These are phyloP conservation scores for Diaporthe citri DNA, from an alignment of 2,329 filamentous ascomycete species.

Conservation along the genomic window DNA sequence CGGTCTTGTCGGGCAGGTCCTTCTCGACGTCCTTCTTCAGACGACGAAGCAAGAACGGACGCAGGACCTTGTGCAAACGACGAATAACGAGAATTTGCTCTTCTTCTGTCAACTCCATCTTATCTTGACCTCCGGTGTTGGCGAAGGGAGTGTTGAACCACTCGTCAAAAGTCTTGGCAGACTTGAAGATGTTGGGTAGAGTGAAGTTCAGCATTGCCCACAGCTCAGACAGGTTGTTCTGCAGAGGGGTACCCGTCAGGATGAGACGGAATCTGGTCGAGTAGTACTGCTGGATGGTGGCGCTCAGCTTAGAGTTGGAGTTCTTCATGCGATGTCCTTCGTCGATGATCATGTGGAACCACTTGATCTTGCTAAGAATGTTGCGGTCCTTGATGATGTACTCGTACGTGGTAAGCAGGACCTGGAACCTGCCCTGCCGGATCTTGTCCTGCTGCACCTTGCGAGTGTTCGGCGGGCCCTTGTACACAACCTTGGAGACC, in stretches of 20 bases:
- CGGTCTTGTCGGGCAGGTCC: conserved; percentile 97
- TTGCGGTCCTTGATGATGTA: conserved; percentile 99
- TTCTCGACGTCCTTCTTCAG: conserved; percentile 99
- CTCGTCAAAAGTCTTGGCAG: conserved; percentile 97
- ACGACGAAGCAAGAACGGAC: conserved; percentile 96
- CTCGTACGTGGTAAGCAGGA: conserved; percentile 96
- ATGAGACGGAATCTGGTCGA: conserved; percentile 95
- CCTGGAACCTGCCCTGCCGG: conserved; percentile 94
- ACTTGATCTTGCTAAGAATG: conserved; percentile 97
- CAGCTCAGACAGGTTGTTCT: conserved; percentile 95
- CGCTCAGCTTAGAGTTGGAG: conserved; percentile 93
- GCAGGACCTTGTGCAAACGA: conserved; percentile 96
- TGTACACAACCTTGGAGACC: conserved; percentile 91
- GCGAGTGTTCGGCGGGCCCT: conserved; percentile 88
- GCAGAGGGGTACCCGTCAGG: conserved; percentile 94
- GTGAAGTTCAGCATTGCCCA: conserved; percentile 99
- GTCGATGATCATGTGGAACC: conserved; percentile 99
- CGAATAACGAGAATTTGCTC: conserved; percentile 98
- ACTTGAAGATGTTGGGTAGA: conserved; percentile 98
- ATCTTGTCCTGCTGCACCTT: conserved; percentile 95
- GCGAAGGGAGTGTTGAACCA: conserved; percentile 99
- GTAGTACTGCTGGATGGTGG: conserved; percentile 95
- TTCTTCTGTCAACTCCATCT: conserved; percentile 99
- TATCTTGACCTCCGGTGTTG: conserved; percentile 97
- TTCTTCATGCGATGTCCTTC: conserved; percentile 99